Evolutionary conservation across 2,329 filamentous ascomycete genomes (phyloP), one percentile per base, ranked within the genome.

Genomic region (Colletotrichum salicis): DNA sequence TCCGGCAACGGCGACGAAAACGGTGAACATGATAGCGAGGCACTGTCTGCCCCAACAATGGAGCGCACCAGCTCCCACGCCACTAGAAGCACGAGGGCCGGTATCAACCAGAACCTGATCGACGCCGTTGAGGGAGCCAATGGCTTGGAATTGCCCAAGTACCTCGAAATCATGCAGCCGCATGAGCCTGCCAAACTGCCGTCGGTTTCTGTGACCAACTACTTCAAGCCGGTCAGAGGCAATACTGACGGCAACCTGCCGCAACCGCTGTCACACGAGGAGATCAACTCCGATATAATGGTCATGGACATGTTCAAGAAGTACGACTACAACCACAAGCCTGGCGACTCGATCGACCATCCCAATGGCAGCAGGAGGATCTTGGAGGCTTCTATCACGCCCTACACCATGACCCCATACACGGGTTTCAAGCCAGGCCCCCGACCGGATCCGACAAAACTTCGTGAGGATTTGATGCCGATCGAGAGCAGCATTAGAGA

Each of bases 51-150:
- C 1, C 85, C 86, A 15, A 83, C 83, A 64, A 92, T 92, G 90
- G 90, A 92, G 78, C 86, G 90, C 41, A 88, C 90, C 72, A 86
- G 88, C 13, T 92, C 90, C 11, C 90, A 92, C 71, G 88, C 88
- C 13, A 92, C 90, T 22, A 84, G 90, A 55, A 92, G 89, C 79
- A 91, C 88, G 24, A 86, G 90, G 29, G 88, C 84, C n/a, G 82
- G 81, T 31, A 82, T 85, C 64, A 84, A 84, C 71, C 85, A 87
- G 65, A 90, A 89, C 76, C 88, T 89, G 72, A 77, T 86, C 45
- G 89, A 91, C 73, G 90, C 90, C 15, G 84, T 91, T 33, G 90
- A 92, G 77, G 88, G 86, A 27, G 83, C 92, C 56, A 83, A 86
- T 70, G 90, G 88, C 75, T 88, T 91, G 73, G 88, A 90, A 76